phyloP scores from a whole-genome alignment of 768 basidiomycete genomes.

The Cubamyces lactineus region DNA sequence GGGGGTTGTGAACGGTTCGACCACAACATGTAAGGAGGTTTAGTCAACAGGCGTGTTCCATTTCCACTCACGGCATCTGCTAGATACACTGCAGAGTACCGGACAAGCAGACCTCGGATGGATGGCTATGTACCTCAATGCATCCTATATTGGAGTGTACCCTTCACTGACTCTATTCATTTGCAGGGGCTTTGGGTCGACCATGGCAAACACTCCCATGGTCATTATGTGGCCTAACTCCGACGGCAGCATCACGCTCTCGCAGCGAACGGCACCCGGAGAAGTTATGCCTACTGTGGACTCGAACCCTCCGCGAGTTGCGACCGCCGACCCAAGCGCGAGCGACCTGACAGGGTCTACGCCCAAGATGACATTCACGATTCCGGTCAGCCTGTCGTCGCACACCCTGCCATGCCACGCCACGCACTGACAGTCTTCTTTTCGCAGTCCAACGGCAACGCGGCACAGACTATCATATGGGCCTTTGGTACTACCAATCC shows the following conservation, averaged over 20 bases:
- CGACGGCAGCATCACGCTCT: conserved; percentile 64
- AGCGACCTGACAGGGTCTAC: conserved; percentile 43
- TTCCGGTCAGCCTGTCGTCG: conserved; percentile 44
- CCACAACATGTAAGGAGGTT: conserved; percentile 24
- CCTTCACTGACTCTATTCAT: background rate
- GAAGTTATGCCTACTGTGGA: conserved; percentile 63
- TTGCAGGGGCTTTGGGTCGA: conserved; percentile 58
- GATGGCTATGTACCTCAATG: conserved; percentile 58
- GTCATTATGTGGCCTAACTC: conserved; percentile 74
- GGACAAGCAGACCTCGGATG: conserved; percentile 49
- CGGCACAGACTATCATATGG: conserved; percentile 55
- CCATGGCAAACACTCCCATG: conserved; percentile 64
- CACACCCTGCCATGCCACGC: background rate
- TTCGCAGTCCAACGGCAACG: conserved; percentile 46
- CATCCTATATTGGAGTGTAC: background rate
- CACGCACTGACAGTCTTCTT: conserved; percentile 2
- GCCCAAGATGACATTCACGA: conserved; percentile 53
- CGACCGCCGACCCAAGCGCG: conserved; percentile 41
- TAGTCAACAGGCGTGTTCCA: background rate
- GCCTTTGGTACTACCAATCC: conserved; percentile 59
- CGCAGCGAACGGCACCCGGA: conserved; percentile 58
- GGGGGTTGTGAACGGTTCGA: conserved; percentile 29
- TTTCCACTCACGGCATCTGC: background rate
- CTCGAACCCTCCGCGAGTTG: conserved; percentile 53
- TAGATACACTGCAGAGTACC: conserved; percentile 54